Conservation (phyloP, 2,329 filamentous ascomycete species). For the Aspergillus fijiensis region DNA sequence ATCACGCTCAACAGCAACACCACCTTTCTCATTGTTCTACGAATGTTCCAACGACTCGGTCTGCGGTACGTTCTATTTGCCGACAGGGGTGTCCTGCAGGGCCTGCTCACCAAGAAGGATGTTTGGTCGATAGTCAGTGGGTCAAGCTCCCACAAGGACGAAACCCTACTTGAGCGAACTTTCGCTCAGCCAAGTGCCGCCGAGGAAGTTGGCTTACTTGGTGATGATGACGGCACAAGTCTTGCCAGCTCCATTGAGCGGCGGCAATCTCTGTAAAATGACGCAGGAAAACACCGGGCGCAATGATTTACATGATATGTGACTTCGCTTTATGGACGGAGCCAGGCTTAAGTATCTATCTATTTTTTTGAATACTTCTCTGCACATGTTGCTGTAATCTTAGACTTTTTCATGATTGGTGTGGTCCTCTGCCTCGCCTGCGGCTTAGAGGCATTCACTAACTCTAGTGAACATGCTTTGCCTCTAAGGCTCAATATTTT, state of each 20-base stretch:
- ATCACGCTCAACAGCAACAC: slow-evolving; percentile 79
- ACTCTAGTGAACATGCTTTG: background rate
- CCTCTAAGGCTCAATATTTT: background rate
- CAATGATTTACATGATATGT: background rate
- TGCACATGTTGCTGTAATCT: background rate
- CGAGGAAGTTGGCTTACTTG: slow-evolving; percentile 42
- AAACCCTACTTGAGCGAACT: slow-evolving; percentile 29
- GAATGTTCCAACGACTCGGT: slow-evolving; percentile 92
- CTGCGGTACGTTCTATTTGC: slow-evolving; percentile 86
- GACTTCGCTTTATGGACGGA: background rate
- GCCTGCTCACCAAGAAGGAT: slow-evolving; percentile 94
- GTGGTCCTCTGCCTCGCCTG: background rate
- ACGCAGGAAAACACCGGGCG: background rate
- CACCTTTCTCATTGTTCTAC: slow-evolving; percentile 78
- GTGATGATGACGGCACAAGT: slow-evolving; percentile 33
- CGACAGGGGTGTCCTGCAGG: slow-evolving; percentile 77
- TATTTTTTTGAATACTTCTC: background rate
- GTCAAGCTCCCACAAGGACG: slow-evolving; percentile 54
- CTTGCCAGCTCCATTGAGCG: slow-evolving; percentile 33
- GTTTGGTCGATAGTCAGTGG: slow-evolving; percentile 90
- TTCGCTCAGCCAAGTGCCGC: slow-evolving; percentile 28
- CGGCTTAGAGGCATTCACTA: background rate
- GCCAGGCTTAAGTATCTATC: background rate
- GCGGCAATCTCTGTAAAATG: slow-evolving; percentile 30
- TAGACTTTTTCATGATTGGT: background rate